Base-by-base conservation (phyloP, 2,329 filamentous ascomycete species). In the Aureobasidium sp. region DNA sequence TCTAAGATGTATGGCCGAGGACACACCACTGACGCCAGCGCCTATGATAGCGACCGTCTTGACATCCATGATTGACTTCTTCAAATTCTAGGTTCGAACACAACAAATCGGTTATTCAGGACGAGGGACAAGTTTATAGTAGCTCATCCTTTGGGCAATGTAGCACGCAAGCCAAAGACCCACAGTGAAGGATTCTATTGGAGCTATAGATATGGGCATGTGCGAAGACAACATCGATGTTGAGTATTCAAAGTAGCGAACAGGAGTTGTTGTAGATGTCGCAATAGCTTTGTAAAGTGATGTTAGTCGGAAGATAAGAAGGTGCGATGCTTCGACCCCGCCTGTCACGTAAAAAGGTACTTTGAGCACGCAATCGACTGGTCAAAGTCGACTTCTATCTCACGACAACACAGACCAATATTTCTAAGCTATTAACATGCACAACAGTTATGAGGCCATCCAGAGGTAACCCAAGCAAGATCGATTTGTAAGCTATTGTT, bases 21-120 rank as follows among this genome's bases (percentile, higher is more conserved):
- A 72, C 6, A 82, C 74, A 24, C 80, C 80, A 63, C 77, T 79
- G 37, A 82, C 77, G 3, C 80, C 79, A n/a, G 80, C 79, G 27
- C 80, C 80, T 47, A 82, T 77, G 1, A 82, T 73, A 11, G 77
- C 79, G 3, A 80, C 76, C 8, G 31, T 65, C 19, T 33, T 57
- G 17, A 64, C 40, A 35, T 40, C 31, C 54, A 58, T 58, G 11
- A 5, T 35, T 7, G 2, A 14, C n/a, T 24, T 35, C 4, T 12
- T 24, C 27, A 5, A 31, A 1, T 19, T 3, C 22, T 15, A 14
- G 22, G 7, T 7, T 4, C 29, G 17, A 22, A 15, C 19, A 27
- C 15, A 44, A 5, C 5, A 31, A 17, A 11, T 15, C 35, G 19
- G 3, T n/a, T 1, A 31, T 11, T 0, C 14, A 39, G 24, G 8